Conservation (phyloP, 768 basidiomycete species). For the Postia placenta region DNA sequence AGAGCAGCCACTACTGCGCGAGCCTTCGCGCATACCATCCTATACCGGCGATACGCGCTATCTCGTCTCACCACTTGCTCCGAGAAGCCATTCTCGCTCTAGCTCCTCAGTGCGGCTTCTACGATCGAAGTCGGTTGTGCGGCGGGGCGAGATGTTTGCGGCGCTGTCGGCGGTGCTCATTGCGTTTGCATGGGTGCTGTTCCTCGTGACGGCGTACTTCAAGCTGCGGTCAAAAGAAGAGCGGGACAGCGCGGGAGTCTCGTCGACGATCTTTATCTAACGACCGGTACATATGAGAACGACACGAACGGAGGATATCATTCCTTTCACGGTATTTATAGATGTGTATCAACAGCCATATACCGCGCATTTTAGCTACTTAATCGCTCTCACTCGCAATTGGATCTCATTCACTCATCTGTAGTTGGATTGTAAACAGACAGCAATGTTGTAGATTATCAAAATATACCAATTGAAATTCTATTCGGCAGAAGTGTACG, state of each 20-base stretch:
- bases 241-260: slow-evolving; percentile 16
- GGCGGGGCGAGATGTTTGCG: slow-evolving; percentile 46
- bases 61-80: slow-evolving; percentile 7
- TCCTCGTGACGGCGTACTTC: slow-evolving; percentile 55
- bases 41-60: slow-evolving; percentile 17
- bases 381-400: background rate
- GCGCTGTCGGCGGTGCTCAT: slow-evolving; percentile 37
- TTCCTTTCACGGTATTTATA: background rate
- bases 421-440: no score
- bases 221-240: slow-evolving; percentile 43
- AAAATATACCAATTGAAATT: no score
- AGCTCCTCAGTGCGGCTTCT: slow-evolving; percentile 8
- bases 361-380: background rate
- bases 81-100: background rate
- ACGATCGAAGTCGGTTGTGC: slow-evolving; percentile 19
- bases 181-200: slow-evolving; percentile 53
- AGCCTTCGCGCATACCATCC: slow-evolving; percentile 11
- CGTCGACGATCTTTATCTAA: background rate
- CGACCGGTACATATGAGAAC: background rate
- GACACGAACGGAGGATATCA: background rate
- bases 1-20: slow-evolving; percentile 18
- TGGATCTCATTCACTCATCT: no score
- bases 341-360: slow-evolving; percentile 3
- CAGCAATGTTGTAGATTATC: no score
- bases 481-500: no score